phyloP scores from a whole-genome alignment of 345 rosid genomes.

The Carallia pectinifolia region DNA sequence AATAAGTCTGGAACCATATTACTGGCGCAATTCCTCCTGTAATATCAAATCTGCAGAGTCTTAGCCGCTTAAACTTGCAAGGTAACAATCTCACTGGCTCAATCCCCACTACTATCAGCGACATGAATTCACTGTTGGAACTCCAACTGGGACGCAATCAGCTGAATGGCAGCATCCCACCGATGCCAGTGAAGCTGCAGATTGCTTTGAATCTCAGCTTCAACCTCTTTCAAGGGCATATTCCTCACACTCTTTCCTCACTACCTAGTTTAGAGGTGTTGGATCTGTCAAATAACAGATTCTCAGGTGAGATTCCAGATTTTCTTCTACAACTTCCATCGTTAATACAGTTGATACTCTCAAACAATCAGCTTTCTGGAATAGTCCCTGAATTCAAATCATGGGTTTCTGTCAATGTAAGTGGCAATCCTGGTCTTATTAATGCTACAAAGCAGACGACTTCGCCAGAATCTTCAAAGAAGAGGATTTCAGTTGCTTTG shows the following conservation, averaged over 20 bases:
- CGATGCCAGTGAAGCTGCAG: constrained; percentile 56
- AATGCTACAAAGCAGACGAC: background rate
- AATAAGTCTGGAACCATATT: constrained; percentile 40
- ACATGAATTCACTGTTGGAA: constrained; percentile 46
- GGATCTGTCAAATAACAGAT: constrained; percentile 65
- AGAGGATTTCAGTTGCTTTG: constrained; percentile 30
- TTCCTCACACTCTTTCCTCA: constrained; percentile 37
- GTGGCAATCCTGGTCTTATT: constrained; percentile 42
- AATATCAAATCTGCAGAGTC: constrained; percentile 38
- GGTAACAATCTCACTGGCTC: constrained; percentile 51
- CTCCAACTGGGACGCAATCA: constrained; percentile 71
- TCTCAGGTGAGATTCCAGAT: constrained; percentile 53
- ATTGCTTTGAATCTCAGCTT: constrained; percentile 72
- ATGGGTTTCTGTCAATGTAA: constrained; percentile 23
- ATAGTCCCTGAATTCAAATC: constrained; percentile 27
- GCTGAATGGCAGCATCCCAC: constrained; percentile 52
- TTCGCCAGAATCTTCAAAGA: constrained; percentile 1
- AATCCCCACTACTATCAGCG: constrained; percentile 44
- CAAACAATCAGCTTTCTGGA: constrained; percentile 61
- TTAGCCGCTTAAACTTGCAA: constrained; percentile 47
- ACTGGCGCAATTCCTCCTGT: constrained; percentile 60
- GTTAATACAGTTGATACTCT: constrained; percentile 51
- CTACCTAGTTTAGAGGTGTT: constrained; percentile 55
- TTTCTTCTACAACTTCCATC: constrained; percentile 22
- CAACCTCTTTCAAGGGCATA: constrained; percentile 53